Base-by-base conservation (phyloP, 768 basidiomycete genomes). In the Panaeolus cyanescens region DNA sequence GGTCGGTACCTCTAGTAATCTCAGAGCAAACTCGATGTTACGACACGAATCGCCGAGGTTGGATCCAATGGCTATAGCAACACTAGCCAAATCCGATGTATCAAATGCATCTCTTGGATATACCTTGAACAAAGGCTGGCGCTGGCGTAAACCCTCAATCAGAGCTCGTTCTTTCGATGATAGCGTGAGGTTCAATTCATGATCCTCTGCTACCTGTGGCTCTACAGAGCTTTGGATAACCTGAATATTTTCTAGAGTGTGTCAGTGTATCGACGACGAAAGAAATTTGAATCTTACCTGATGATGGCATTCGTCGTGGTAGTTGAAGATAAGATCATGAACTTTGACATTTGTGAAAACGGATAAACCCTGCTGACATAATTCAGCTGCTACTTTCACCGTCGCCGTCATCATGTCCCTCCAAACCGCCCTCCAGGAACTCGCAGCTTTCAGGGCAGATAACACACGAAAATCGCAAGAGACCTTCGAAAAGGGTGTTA, bases 31-130 rank as follows among this genome's bases (percentile, higher is more conserved):
- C 67, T 91, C 89, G 64, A 99, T 90, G 70, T 97, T 91, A 22
- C 80, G 81, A 64, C 94, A 90, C 5, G 91, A 80, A 73, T 97
- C 94, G 0, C 94, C 95, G 0, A 98, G 80, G 69, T 99, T 99
- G 4, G 95, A 91, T 0, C 96, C 96, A 1, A 99, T 73, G 0
- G 93, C 93, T 33, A 99, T 82, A 8, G 87, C 87, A 3, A 81
- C 90, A 1, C 65, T 76, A 59, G 69, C 67, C 8, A 56, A 13
- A 17, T 32, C 32, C 28, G 17, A 20, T 5, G 8, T 33, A 33
- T 12, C 32, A 28, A 36, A 30, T 40, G 42, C 22, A 13, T 45
- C 42, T 25, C 25, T 22, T 12, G 45, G 45, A 15, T 50, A 50
- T 9, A 50, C 45, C 13, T 28, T 50, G 25, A 50, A 50, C 7